A percentile compares a stretch with the other conserved stretches of the same genome.
Conservation (phyloP, 2,329 filamentous ascomycete genomes). For the Elsinoe ampelina region DNA sequence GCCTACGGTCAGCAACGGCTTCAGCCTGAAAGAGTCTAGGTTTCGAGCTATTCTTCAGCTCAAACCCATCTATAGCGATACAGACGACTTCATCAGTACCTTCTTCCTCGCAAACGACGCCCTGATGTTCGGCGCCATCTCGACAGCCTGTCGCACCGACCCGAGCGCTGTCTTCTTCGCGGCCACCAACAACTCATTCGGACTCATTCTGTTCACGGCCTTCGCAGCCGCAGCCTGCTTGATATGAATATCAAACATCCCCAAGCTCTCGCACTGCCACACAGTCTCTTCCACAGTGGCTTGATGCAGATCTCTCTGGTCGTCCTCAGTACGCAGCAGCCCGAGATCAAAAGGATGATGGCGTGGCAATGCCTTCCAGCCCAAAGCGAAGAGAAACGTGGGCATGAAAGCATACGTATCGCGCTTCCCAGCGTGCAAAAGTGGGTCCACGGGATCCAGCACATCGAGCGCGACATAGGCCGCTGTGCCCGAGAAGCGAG, state of each 20-base stretch:
- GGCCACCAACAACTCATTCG: background rate
- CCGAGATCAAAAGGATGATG: background rate
- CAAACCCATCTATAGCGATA: too few species aligned
- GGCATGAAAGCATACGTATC: background rate
- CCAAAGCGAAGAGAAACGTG: background rate
- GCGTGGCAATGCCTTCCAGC: background rate
- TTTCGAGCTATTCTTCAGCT: too few species aligned
- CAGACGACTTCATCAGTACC: background rate
- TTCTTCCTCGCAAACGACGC: background rate
- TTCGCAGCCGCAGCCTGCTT: background rate
- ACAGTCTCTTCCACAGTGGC: background rate
- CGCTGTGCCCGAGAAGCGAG: background rate
- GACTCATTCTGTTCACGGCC: background rate
- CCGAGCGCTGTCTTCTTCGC: background rate
- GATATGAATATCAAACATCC: background rate
- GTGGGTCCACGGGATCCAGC: background rate
- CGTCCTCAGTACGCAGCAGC: background rate
- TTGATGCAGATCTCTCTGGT: background rate
- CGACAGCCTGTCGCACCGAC: background rate
- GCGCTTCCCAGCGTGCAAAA: background rate
- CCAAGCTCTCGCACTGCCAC: background rate
- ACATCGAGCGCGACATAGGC: background rate
- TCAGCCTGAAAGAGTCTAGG: too few species aligned
- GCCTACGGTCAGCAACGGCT: too few species aligned
- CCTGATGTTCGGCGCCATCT: background rate